Conservation (phyloP, 1,139 yeast species). For the Eremothecium coryli region DNA sequence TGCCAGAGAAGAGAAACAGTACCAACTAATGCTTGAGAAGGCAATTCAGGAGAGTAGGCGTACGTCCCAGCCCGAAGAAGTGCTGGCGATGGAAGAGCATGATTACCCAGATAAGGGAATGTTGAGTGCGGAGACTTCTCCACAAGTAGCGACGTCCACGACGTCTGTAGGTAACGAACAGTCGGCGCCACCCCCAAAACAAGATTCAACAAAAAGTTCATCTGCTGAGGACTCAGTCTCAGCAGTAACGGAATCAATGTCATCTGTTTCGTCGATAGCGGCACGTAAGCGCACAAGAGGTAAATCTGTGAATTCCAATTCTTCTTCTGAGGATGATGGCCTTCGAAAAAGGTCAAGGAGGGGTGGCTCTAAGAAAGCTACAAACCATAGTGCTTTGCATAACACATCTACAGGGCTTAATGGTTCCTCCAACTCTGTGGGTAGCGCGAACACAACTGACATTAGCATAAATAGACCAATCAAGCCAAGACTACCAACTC, state of each 20-base stretch:
- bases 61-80: constrained; percentile 11
- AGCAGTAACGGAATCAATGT: not conserved
- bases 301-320: constrained; percentile 4
- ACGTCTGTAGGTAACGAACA: constrained; percentile 1
- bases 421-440: not conserved
- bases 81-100: constrained; percentile 1
- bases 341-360: constrained; percentile 8
- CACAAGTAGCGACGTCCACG: constrained; percentile 3
- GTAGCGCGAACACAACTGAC: not conserved
- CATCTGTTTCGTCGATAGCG: constrained; percentile 2
- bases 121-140: constrained; percentile 8
- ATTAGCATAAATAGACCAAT: constrained; percentile 49
- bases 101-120: constrained; percentile 8
- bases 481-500: constrained; percentile 71
- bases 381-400: not conserved
- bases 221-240: constrained; percentile 2
- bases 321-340: constrained; percentile 12
- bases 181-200: constrained; percentile 4
- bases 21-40: constrained; percentile 30
- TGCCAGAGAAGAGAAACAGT: constrained; percentile 32
- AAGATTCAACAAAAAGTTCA: constrained; percentile 5
- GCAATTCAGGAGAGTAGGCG: constrained; percentile 31
- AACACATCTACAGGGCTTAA: not conserved
- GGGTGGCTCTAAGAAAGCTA: constrained; percentile 4
- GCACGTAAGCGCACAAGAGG: constrained; percentile 4